These are phyloP conservation scores for Rhytidhysteron rufulum DNA, from an alignment of 2,329 filamentous ascomycete species.

Conservation along the genomic window DNA sequence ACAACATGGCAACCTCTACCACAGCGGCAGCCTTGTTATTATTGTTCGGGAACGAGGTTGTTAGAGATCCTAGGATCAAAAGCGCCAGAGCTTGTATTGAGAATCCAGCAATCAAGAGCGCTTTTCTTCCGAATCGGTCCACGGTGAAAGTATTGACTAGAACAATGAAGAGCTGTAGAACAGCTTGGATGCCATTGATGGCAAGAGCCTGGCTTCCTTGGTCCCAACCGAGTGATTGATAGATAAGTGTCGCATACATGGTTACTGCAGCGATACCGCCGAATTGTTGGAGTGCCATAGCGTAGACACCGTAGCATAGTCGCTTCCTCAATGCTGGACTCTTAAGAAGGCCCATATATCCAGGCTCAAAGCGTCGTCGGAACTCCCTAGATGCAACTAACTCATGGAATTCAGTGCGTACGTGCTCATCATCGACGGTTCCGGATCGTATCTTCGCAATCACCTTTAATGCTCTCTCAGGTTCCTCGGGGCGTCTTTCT, in stretches of 20 bases:
- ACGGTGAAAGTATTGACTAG: constrained; percentile 41
- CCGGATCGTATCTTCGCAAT: constrained; percentile 32
- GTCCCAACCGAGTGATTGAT: constrained; percentile 37
- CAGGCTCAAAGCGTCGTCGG: constrained; percentile 26
- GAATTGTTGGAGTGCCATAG: constrained; percentile 21
- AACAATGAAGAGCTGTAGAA: constrained; percentile 37
- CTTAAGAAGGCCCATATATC: constrained; percentile 32
- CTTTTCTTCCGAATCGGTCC: constrained; percentile 31
- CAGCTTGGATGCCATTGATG: constrained; percentile 38
- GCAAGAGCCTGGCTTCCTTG: constrained; percentile 32
- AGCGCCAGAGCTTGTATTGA: constrained; percentile 36
- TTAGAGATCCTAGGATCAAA: constrained; percentile 35
- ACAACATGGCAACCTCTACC: constrained; percentile 41
- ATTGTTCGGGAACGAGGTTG: constrained; percentile 37
- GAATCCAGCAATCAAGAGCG: constrained; percentile 35
- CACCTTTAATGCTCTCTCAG: constrained; percentile 23
- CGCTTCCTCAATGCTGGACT: constrained; percentile 34
- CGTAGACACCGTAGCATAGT: constrained; percentile 34
- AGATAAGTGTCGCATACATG: constrained; percentile 39
- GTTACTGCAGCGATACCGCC: constrained; percentile 33
- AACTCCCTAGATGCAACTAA: constrained; percentile 34
- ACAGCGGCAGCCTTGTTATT: constrained; percentile 36
- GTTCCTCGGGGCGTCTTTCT: constrained; percentile 33
- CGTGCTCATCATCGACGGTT: constrained; percentile 22
- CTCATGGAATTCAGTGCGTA: constrained; percentile 36